Evolutionary conservation across 2,329 filamentous ascomycete genomes (phyloP), one percentile per base, ranked within the genome.

Genomic region (Colletotrichum chlorophyti): DNA sequence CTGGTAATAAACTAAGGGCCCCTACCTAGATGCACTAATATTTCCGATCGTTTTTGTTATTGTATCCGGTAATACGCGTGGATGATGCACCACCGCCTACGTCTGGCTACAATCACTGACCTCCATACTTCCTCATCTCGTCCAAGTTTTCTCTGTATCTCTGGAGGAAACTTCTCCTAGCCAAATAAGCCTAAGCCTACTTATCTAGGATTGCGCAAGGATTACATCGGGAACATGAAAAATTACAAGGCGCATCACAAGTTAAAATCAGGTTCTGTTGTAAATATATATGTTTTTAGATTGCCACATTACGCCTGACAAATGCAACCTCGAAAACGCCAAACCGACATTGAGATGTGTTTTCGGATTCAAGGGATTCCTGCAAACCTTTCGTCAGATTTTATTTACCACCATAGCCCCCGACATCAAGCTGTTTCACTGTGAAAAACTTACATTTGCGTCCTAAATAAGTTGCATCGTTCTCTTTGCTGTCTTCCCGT

Each of bases 401-500:
- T n/a, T 12, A 19, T 11, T 12, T 15, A 12, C 26, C 35, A 24
- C 5, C 11, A 26, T 19, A 24, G 23, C 34, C 12, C 32, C 4
- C 2, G 27, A 6, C 17, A 9, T 7, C 5, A 35, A 17, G 34
- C 12, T 17, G 21, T n/a, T n/a, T n/a, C n/a, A n/a, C n/a, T n/a
- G n/a, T n/a, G n/a, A n/a, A 31, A 21, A 11, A 64, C 72, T 67
- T 64, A 78, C 75, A 78, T 65, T 76, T 79, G 31, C 74, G 70
- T n/a, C 72, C 72, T 54, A 79, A 70, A 17, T 78, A 68, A 34
- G 74, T 73, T 10, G 86, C 79, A 71, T 98, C 94, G 62, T 91
- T 95, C 65, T 98, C 95, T 68, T 87, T 91, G 67, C 91, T 93
- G 69, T 93, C 91, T 65, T 95, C 92, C 60, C 93, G 83, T 15